Base-by-base conservation (phyloP, 306 rosid genomes). In the Fragaria nilgerrensis region DNA sequence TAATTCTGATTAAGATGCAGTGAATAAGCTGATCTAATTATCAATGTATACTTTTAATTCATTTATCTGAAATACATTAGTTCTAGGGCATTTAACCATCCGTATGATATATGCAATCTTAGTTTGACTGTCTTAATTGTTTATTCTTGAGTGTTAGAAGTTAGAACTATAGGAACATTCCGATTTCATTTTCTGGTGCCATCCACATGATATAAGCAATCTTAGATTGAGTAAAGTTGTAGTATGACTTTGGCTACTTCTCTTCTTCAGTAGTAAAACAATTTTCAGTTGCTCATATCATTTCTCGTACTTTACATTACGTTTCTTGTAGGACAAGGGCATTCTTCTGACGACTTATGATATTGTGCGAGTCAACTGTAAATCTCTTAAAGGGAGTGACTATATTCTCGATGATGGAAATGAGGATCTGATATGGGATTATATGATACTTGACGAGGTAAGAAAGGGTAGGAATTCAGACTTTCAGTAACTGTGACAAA, bases 391-490 rank as follows among this genome's bases (percentile, higher is more conserved):
- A 61, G 96, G 93, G n/a, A 44, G 45, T 70, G 36, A 36, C 64
- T 73, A 52, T 73, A 79, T 49, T 17, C 85, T 80, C 39, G 92
- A 88, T 10, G 97, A 88, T 29, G 95, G 86, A 49, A 79, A 59
- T 41, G 97, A 90, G 59, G 97, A 90, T 67, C 70, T 78, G 55
- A 83, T 81, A 20, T 95, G 98, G 98, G 98, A 95, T 85, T 92
- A 95, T 82, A 89, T 95, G 98, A 90, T 95, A 73, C 97, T 95
- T 45, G 98, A 95, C 86, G 98, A 92, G 92, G 98, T 95, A 70
- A 72, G 74, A 29, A 45, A 64, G 20, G 16, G 10, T 65, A 59
- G 78, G 67, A 50, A 43, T 39, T 48, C 49, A 43, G 48, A 3
- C 58, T 14, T 68, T 75, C 36, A 45, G 29, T 62, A 14, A 50